Evolutionary conservation across 192 early-diverging fungal species (phyloP), one percentile per base, ranked within the genome.

Genomic region (Backusella circina): DNA sequence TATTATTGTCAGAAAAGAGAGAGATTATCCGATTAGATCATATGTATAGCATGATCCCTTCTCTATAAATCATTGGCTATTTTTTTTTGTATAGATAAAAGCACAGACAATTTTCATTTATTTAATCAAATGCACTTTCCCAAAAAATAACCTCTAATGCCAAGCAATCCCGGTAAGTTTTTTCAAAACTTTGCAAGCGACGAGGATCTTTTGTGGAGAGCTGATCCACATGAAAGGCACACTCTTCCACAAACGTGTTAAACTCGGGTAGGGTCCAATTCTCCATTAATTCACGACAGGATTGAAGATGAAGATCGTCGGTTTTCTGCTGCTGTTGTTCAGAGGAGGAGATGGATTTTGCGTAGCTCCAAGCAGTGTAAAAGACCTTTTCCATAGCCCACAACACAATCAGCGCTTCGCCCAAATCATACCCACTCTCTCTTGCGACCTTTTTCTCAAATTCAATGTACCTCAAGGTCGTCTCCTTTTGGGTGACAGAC

Each of bases 311-410:
- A 35, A 21, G 18, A 28, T 36, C 18, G 9, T 21, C 5, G 33
- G 37, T 16, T 41, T 47, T 5, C 1, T 37, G 8, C 51, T 21
- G n/a, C n/a, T n/a, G n/a, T n/a, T n/a, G n/a, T n/a, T n/a, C n/a
- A n/a, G n/a, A 0, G 3, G 39, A 41, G 39, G 15, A 41, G 5
- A 78, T 7, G 2, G 77, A 50, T n/a, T 44, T 44, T 39, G 77
- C 77, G 26, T 78, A 65, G 4, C n/a, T 41, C 77, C 77, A 78
- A 51, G 77, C 77, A 15, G 72, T 71, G 21, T 64, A 76, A 38
- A 76, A 76, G 1, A 78, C 44, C n/a, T 31, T 36, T 54, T 78
- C 77, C 77, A 78, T 78, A 0, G 77, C 66, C 77, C 77, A 78
- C 2, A 78, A 36, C 1, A 72, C 33, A 33, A 78, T 47, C 5